Evolutionary conservation across 495 filamentous ascomycete genomes (phyloP).

Genomic region (Aspergillus conjunctus): DNA sequence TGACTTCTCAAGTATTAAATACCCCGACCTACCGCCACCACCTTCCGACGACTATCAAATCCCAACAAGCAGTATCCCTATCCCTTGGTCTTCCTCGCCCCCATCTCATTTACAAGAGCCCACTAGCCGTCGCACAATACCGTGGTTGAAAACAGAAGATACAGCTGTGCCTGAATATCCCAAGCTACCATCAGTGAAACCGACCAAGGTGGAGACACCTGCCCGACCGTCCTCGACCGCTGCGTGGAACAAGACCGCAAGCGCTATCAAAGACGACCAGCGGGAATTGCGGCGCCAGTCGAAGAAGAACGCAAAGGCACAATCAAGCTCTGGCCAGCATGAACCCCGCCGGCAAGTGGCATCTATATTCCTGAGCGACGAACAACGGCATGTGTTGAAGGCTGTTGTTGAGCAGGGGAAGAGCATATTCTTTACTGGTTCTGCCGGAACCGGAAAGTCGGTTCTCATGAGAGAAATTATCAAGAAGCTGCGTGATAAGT

Average conservation of each 20-base stretch:
- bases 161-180: conserved; percentile 18
- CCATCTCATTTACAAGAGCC: conserved; percentile 49
- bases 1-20: conserved; percentile 35
- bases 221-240: conserved; percentile 43
- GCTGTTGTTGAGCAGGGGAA: conserved; percentile 73
- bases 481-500: conserved; percentile 71
- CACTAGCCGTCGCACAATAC: conserved; percentile 55
- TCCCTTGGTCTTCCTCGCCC: conserved; percentile 68
- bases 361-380: conserved; percentile 73
- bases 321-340: conserved; percentile 22
- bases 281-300: conserved; percentile 67
- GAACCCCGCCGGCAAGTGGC: conserved; percentile 45
- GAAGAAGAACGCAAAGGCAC: conserved; percentile 51
- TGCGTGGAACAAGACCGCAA: conserved; percentile 81
- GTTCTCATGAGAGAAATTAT: conserved; percentile 94
- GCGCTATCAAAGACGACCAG: conserved; percentile 79
- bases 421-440: conserved; percentile 98
- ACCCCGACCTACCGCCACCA: conserved; percentile 43
- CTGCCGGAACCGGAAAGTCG: conserved; percentile 96
- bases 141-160: conserved; percentile 49
- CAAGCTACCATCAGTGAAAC: conserved; percentile 15
- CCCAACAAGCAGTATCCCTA: conserved; percentile 54
- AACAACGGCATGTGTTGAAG: conserved; percentile 81
- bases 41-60: conserved; percentile 37
- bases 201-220: conserved; percentile 35